A percentile compares a stretch with the other conserved stretches of the same genome.
phyloP scores from a whole-genome alignment of 75 land plant species.

The Isoetes taiwanensis region DNA sequence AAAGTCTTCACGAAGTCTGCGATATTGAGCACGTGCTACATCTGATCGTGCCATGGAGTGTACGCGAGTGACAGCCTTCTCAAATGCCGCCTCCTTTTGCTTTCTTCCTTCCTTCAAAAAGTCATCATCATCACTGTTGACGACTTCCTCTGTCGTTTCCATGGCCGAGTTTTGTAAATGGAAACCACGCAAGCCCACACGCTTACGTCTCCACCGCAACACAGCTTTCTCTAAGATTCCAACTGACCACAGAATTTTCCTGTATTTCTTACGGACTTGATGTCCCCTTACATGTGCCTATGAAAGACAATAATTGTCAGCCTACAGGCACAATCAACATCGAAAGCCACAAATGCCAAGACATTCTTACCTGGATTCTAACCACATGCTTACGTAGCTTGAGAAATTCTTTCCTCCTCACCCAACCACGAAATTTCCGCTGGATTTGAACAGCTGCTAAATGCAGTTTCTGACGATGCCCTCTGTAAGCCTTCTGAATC shows the following conservation, averaged over 20 bases:
- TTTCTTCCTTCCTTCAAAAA: constrained; percentile 60
- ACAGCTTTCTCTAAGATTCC: constrained; percentile 81
- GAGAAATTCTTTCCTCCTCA: constrained; percentile 63
- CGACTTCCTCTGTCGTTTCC: constrained; percentile 15
- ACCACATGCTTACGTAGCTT: constrained; percentile 56
- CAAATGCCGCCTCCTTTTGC: constrained; percentile 47
- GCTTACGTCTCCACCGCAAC: constrained; percentile 78
- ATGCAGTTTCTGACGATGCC: constrained; percentile 37
- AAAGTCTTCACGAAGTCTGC: constrained; percentile 44
- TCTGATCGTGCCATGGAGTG: constrained; percentile 84
- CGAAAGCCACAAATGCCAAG: neutral
- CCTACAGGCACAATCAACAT: neutral
- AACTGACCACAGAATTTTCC: constrained; percentile 68
- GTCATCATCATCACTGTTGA: constrained; percentile 54
- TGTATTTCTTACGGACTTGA: constrained; percentile 67
- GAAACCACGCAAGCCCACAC: constrained; percentile 79
- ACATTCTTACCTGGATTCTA: constrained; percentile 54
- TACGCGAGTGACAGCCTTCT: constrained; percentile 81
- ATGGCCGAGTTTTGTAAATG: constrained; percentile 14
- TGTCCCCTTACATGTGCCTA: constrained; percentile 91
- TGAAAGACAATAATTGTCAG: neutral
- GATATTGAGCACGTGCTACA: constrained; percentile 73
- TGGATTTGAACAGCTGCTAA: constrained; percentile 76
- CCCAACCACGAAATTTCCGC: constrained; percentile 83
- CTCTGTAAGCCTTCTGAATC: constrained; percentile 20